These are phyloP conservation scores for Lasiosphaeriaceae sp. DNA, from an alignment of 495 filamentous ascomycete genomes.

Conservation along the genomic window DNA sequence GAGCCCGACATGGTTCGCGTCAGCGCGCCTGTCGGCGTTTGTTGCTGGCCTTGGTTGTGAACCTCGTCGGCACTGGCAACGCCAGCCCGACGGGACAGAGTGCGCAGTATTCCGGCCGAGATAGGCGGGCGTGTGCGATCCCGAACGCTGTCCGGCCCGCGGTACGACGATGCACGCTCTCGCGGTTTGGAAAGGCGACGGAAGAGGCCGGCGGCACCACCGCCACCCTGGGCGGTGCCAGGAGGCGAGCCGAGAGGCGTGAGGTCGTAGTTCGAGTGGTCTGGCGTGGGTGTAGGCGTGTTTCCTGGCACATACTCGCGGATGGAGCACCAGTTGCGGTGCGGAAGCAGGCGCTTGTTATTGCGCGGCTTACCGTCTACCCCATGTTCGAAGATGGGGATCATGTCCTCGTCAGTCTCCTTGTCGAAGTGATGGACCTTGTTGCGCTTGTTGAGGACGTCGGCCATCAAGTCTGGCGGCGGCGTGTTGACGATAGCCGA, in stretches of 20 bases:
- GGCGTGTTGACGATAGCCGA: constrained; percentile 90
- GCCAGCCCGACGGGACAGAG: constrained; percentile 35
- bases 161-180: constrained; percentile 24
- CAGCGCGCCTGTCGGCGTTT: constrained; percentile 61
- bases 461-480: constrained; percentile 82
- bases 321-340: constrained; percentile 91
- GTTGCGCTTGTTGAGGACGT: constrained; percentile 90
- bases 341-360: constrained; percentile 85
- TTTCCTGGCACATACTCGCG: constrained; percentile 71
- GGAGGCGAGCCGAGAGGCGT: constrained; percentile 29
- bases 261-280: constrained; percentile 36
- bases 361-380: constrained; percentile 85
- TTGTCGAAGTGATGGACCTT: constrained; percentile 83
- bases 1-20: constrained; percentile 41
- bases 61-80: constrained; percentile 41
- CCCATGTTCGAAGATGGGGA: constrained; percentile 83
- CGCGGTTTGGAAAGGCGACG: constrained; percentile 37
- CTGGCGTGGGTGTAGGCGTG: constrained; percentile 67
- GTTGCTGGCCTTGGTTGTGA: constrained; percentile 26
- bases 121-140: constrained; percentile 31
- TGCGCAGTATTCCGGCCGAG: constrained; percentile 31
- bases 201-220: constrained; percentile 23
- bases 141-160: constrained; percentile 18
- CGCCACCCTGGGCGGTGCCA: constrained; percentile 13
- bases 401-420: constrained; percentile 91